Conservation (phyloP, 331 rosid genomes). For the Telfairia occidentalis region DNA sequence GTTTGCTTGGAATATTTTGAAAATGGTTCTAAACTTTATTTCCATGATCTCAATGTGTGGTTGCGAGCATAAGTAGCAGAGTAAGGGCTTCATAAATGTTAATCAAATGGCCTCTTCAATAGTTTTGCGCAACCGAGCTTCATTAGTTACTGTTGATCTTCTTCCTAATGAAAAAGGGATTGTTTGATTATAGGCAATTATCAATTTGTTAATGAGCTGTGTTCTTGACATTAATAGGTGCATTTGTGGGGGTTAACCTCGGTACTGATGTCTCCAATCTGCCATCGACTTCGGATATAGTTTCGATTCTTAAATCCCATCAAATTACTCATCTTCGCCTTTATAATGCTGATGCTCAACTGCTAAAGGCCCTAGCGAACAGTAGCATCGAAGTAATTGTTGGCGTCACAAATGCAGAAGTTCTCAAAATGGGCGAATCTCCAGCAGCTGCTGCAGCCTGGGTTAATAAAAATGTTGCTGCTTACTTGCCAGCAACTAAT, state of each 20-base stretch:
- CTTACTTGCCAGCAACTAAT: constrained; percentile 70
- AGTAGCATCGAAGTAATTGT: constrained; percentile 68
- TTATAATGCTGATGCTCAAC: constrained; percentile 58
- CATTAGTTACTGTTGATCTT: not conserved
- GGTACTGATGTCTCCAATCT: constrained; percentile 64
- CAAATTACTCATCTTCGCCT: constrained; percentile 71
- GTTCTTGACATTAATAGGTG: constrained; percentile 49
- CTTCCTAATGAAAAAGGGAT: not conserved
- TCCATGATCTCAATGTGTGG: not conserved
- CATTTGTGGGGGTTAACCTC: constrained; percentile 75
- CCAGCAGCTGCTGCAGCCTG: constrained; percentile 75
- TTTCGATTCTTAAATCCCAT: constrained; percentile 61
- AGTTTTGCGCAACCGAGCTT: not conserved
- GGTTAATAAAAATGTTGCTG: constrained; percentile 67
- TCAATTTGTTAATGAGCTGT: not conserved
- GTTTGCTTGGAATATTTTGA: not conserved
- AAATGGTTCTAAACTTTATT: not conserved
- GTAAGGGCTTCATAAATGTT: not conserved
- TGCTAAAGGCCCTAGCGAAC: constrained; percentile 67
- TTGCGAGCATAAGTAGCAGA: not conserved
- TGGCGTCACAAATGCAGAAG: constrained; percentile 64
- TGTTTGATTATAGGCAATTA: not conserved
- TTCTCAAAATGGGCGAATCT: constrained; percentile 59
- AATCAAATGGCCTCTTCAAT: not conserved
- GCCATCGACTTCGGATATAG: constrained; percentile 51